Percentiles rank a stretch among this genome's conserved stretches.
Conservation (phyloP, 2,329 filamentous ascomycete species). For the Calonectria fujianensis region DNA sequence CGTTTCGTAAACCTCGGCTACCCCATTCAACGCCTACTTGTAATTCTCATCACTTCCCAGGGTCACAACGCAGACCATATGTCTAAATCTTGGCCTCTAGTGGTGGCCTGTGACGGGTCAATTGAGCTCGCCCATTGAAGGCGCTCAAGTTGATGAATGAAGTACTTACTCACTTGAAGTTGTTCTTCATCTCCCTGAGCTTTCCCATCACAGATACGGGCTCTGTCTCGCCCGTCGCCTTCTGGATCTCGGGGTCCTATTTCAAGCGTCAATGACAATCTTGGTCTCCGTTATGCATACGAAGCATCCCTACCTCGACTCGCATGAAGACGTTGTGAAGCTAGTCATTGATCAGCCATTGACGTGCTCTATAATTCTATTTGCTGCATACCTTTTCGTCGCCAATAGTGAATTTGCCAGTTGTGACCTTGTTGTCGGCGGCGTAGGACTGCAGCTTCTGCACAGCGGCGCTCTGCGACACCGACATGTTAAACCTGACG, state of each 20-base stretch:
- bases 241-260: constrained; percentile 88
- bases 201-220: constrained; percentile 90
- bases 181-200: constrained; percentile 93
- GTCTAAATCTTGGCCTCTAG: constrained; percentile 58
- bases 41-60: constrained; percentile 1
- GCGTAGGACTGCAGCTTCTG: constrained; percentile 86
- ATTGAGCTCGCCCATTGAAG: not conserved
- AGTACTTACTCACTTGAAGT: constrained; percentile 74
- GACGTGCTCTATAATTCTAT: not conserved
- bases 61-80: not conserved
- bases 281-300: not conserved
- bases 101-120: constrained; percentile 43
- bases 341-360: constrained; percentile 64
- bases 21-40: constrained; percentile 51
- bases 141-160: not conserved
- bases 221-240: constrained; percentile 86
- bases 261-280: not conserved
- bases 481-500: constrained; percentile 88
- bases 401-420: constrained; percentile 96
- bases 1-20: not conserved
- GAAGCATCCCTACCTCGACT: constrained; percentile 76
- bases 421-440: constrained; percentile 88
- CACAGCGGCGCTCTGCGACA: constrained; percentile 84
- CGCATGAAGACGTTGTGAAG: constrained; percentile 98
- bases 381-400: constrained; percentile 86